These are phyloP conservation scores for Fusarium sp. DNA, from an alignment of 2,329 filamentous ascomycete species.

Conservation along the genomic window DNA sequence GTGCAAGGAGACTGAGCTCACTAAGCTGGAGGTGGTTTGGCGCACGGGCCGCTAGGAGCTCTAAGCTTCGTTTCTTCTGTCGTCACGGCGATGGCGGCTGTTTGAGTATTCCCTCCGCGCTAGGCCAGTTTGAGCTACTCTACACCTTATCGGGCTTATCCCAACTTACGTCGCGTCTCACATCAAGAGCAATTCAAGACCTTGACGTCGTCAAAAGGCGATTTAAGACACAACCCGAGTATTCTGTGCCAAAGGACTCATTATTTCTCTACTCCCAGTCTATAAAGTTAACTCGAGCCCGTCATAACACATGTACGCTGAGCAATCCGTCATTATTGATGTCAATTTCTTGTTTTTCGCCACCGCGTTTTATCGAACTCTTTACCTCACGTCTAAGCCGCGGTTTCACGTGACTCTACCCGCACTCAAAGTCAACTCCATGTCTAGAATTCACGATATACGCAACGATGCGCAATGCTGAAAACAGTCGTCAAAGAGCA, in stretches of 20 bases:
- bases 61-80: constrained; percentile 40
- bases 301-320: neutral
- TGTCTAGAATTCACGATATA: constrained; percentile 1
- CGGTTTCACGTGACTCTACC: constrained; percentile 40
- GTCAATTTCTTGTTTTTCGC: neutral
- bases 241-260: neutral
- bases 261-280: neutral
- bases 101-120: constrained; percentile 13
- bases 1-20: constrained; percentile 33
- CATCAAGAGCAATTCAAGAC: constrained; percentile 16
- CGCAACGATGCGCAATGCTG: constrained; percentile 7
- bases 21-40: constrained; percentile 35
- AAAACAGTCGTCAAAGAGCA: neutral
- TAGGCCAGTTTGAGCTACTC: neutral
- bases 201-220: constrained; percentile 16
- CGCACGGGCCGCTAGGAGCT: constrained; percentile 41
- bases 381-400: constrained; percentile 11
- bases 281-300: neutral
- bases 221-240: neutral
- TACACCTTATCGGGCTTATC: constrained; percentile 18
- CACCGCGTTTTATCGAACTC: constrained; percentile 20
- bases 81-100: constrained; percentile 51
- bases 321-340: constrained; percentile 19
- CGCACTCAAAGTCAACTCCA: constrained; percentile 17
- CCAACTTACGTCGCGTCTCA: constrained; percentile 42